Conservation (phyloP, 2,329 filamentous ascomycete species). For the Didymella keratinophila region DNA sequence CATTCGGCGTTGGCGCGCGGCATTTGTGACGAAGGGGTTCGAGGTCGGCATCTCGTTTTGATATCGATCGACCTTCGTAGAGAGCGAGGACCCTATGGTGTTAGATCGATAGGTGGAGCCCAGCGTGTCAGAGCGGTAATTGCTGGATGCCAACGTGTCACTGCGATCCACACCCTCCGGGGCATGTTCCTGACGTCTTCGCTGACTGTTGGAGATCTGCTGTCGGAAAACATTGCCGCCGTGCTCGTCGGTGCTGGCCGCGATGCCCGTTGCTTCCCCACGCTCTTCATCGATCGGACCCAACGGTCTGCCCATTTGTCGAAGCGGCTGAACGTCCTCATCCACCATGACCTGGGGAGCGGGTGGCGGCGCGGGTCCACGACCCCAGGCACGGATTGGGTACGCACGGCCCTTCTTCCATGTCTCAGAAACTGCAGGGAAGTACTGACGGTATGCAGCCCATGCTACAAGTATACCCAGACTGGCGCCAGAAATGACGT, state of each 20-base stretch:
- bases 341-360: conserved; percentile 35
- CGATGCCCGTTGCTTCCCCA: conserved; percentile 41
- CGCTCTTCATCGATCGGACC: conserved; percentile 47
- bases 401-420: conserved; percentile 67
- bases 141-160: conserved; percentile 42
- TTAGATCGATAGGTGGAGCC: conserved; percentile 27
- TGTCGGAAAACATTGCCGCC: conserved; percentile 50
- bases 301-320: conserved; percentile 33
- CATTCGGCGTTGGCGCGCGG: conserved; percentile 36
- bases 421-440: conserved; percentile 62
- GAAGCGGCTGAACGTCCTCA: conserved; percentile 45
- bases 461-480: conserved; percentile 62
- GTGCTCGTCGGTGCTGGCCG: conserved; percentile 30
- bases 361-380: conserved; percentile 49
- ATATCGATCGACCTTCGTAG: conserved; percentile 44
- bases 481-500: conserved; percentile 64
- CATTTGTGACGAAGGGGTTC: conserved; percentile 43
- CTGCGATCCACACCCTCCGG: conserved; percentile 42
- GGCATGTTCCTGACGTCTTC: conserved; percentile 41
- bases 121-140: conserved; percentile 37
- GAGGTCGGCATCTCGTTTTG: conserved; percentile 43
- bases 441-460: conserved; percentile 66
- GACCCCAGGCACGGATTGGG: conserved; percentile 66
- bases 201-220: conserved; percentile 49
- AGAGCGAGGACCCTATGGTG: conserved; percentile 33